Conservation (phyloP, 1,284 basidiomycete genomes). For the Phenoliferia sp. region DNA sequence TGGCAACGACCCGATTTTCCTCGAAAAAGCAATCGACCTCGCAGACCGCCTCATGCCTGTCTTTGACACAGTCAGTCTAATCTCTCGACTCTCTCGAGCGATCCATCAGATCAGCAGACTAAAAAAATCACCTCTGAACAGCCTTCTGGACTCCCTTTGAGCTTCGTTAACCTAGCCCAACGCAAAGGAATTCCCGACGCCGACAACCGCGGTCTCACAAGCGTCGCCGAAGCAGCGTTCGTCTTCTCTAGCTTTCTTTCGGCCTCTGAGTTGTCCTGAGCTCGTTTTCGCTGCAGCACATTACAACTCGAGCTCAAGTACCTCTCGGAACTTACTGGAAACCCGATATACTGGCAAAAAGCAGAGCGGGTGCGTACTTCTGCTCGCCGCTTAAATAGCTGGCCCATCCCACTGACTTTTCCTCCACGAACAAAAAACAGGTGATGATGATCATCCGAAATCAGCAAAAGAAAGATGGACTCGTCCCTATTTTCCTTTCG, state of each 20-base stretch:
- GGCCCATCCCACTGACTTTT: background rate
- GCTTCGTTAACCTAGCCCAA: slow-evolving; percentile 68
- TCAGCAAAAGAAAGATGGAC: slow-evolving; percentile 61
- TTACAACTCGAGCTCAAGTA: slow-evolving; percentile 83
- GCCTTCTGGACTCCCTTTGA: slow-evolving; percentile 71
- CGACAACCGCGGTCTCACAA: slow-evolving; percentile 63
- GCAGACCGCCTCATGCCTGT: slow-evolving; percentile 78
- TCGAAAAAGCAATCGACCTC: slow-evolving; percentile 71
- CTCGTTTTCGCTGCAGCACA: slow-evolving; percentile 10
- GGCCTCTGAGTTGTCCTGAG: background rate
- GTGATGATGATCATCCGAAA: slow-evolving; percentile 66
- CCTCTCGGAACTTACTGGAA: slow-evolving; percentile 70
- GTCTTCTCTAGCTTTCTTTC: background rate
- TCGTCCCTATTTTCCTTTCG: slow-evolving; percentile 82
- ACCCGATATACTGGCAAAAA: slow-evolving; percentile 73
- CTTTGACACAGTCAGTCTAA: slow-evolving; percentile 58
- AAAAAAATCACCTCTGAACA: slow-evolving; percentile 4
- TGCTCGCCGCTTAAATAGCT: too few relatives aligned
- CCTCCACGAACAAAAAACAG: too few relatives aligned
- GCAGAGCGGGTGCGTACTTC: slow-evolving; percentile 66
- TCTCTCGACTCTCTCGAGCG: background rate
- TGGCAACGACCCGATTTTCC: slow-evolving; percentile 57
- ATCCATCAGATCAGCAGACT: background rate
- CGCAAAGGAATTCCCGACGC: slow-evolving; percentile 60
- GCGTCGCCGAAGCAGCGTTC: slow-evolving; percentile 71